These are phyloP conservation scores for Fusarium vanettenii DNA, from an alignment of 2,329 filamentous ascomycete species.

Conservation along the genomic window DNA sequence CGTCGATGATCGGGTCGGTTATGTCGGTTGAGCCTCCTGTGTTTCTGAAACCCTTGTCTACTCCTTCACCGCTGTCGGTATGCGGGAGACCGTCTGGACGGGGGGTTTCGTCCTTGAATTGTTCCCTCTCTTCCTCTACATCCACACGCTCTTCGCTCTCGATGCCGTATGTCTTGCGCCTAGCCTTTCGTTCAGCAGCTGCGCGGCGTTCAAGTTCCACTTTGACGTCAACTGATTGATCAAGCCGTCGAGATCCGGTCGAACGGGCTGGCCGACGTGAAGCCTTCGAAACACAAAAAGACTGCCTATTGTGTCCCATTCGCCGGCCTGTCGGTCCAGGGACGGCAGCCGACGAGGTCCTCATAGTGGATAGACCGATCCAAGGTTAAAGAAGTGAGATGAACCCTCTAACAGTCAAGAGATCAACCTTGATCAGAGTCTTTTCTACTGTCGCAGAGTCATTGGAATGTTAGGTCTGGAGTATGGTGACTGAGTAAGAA, in stretches of 20 bases:
- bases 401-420: not conserved
- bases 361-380: not conserved
- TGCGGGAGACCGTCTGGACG: not conserved
- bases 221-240: not conserved
- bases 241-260: not conserved
- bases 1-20: not conserved
- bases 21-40: not conserved
- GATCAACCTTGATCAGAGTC: not conserved
- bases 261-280: not conserved
- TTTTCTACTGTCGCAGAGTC: not conserved
- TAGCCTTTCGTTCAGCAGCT: not conserved
- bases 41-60: not conserved
- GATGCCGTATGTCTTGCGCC: not conserved
- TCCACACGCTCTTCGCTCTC: not conserved
- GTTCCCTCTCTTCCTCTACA: not conserved
- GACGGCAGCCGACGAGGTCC: no score
- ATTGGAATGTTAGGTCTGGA: not conserved
- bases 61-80: not conserved
- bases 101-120: not conserved
- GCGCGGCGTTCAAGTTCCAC: not conserved
- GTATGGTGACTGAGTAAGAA: not conserved
- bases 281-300: no score
- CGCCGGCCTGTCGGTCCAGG: not conserved
- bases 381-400: not conserved
- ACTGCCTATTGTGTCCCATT: not conserved